These are phyloP conservation scores for Metschnikowia corniflorae DNA, from an alignment of 805 yeast genomes.

Conservation along the genomic window DNA sequence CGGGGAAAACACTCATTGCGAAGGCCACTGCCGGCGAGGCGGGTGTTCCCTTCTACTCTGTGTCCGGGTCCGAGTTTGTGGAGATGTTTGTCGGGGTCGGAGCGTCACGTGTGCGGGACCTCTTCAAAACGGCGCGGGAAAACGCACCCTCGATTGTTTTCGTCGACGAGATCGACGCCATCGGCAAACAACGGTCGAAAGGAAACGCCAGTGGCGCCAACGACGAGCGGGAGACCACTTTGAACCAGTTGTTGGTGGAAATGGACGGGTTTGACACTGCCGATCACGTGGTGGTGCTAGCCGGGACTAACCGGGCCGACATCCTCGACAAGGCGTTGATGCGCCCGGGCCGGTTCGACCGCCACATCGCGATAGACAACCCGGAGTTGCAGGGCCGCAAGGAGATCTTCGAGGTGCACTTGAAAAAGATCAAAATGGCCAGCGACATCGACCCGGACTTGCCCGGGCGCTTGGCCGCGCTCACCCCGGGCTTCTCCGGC, in stretches of 20 bases:
- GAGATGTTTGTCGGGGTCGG: slow-evolving; percentile 99
- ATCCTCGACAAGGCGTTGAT: slow-evolving; percentile 87
- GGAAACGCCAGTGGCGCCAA: slow-evolving; percentile 84
- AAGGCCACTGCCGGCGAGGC: slow-evolving; percentile 99
- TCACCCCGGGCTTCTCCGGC: slow-evolving; percentile 98
- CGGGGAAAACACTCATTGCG: slow-evolving; percentile 95
- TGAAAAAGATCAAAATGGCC: slow-evolving; percentile 63
- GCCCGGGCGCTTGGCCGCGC: slow-evolving; percentile 86
- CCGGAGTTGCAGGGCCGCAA: slow-evolving; percentile 96
- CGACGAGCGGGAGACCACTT: slow-evolving; percentile 95
- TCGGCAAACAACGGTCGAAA: slow-evolving; percentile 72
- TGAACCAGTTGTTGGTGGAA: slow-evolving; percentile 93
- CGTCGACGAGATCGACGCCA: slow-evolving; percentile 98
- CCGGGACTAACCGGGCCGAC: slow-evolving; percentile 96
- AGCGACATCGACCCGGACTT: slow-evolving; percentile 44
- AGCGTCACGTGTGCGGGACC: slow-evolving; percentile 95
- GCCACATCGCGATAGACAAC: slow-evolving; percentile 86
- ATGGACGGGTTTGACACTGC: slow-evolving; percentile 95
- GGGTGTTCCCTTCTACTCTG: slow-evolving; percentile 93
- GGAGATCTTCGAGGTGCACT: slow-evolving; percentile 85
- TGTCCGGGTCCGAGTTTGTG: slow-evolving; percentile 95
- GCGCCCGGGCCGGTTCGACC: slow-evolving; percentile 97
- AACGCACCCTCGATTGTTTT: slow-evolving; percentile 93
- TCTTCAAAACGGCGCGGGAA: slow-evolving; percentile 87
- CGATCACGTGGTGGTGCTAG: slow-evolving; percentile 94